These are phyloP conservation scores for Fulvia fulva DNA, from an alignment of 2,329 filamentous ascomycete species.

Conservation along the genomic window DNA sequence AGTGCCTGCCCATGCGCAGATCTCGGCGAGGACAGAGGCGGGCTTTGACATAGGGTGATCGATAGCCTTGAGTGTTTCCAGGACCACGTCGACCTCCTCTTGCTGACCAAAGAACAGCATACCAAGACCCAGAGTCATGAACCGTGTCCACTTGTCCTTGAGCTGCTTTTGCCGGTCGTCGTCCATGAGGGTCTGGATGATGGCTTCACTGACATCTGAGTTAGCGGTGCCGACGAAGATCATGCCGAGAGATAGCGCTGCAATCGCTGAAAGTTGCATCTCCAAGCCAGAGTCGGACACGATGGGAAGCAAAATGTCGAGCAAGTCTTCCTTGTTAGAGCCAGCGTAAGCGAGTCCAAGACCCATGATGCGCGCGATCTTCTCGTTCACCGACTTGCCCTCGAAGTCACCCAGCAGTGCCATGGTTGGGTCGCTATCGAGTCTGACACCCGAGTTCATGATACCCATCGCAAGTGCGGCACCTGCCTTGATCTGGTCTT, in stretches of 20 bases:
- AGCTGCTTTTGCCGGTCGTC: conserved; percentile 86
- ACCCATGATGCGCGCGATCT: conserved; percentile 89
- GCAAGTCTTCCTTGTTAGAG: conserved; percentile 83
- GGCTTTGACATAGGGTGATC: conserved; percentile 96
- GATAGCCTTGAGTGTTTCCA: conserved; percentile 94
- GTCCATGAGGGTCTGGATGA: conserved; percentile 88
- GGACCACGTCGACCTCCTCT: conserved; percentile 96
- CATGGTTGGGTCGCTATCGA: conserved; percentile 85
- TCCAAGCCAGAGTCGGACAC: conserved; percentile 78
- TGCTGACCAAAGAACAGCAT: conserved; percentile 94
- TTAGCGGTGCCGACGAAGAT: conserved; percentile 92
- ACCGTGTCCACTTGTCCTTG: conserved; percentile 97
- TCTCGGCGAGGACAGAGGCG: conserved; percentile 89
- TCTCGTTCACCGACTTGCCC: conserved; percentile 70
- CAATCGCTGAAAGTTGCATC: conserved; percentile 96
- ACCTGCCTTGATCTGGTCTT: conserved; percentile 84
- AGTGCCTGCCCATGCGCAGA: conserved; percentile 96
- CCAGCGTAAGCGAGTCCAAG: conserved; percentile 92
- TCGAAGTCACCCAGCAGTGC: conserved; percentile 81
- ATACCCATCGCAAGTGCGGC: conserved; percentile 91
- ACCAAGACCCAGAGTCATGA: conserved; percentile 89
- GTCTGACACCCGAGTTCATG: conserved; percentile 84
- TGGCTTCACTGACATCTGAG: conserved; percentile 83
- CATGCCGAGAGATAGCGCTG: conserved; percentile 82
- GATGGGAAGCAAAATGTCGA: conserved; percentile 80